Evolutionary conservation across 1,284 basidiomycete species (phyloP).

Genomic region (Somion occarium): DNA sequence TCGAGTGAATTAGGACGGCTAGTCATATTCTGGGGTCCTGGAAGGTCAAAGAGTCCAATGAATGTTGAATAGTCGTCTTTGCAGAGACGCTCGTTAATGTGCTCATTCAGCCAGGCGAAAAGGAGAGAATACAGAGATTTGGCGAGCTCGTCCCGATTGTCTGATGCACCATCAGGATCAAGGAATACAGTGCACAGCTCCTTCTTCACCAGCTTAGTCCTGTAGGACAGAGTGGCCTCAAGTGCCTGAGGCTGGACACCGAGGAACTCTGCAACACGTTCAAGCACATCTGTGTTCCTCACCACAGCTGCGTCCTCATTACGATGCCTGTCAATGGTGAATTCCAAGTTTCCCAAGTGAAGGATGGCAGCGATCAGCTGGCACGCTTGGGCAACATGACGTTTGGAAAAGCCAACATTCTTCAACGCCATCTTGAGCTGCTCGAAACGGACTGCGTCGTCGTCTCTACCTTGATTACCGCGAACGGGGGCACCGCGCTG

Average conservation of each 20-base stretch:
- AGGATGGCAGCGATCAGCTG: conserved; percentile 93
- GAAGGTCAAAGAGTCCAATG: conserved; percentile 93
- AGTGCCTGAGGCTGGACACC: conserved; percentile 76
- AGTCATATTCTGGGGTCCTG: conserved; percentile 88
- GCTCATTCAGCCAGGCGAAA: conserved; percentile 96
- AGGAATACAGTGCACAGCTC: conserved; percentile 96
- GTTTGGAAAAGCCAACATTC: conserved; percentile 87
- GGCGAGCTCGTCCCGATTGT: conserved; percentile 91
- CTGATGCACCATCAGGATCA: conserved; percentile 88
- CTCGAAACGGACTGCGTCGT: conserved; percentile 81
- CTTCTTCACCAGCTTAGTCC: conserved; percentile 88
- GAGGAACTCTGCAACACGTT: conserved; percentile 86
- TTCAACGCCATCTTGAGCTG: conserved; percentile 94
- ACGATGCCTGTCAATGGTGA: conserved; percentile 74
- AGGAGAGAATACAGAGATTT: conserved; percentile 91
- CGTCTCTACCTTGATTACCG: conserved; percentile 42
- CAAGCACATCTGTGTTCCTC: conserved; percentile 74
- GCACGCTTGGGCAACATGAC: conserved; percentile 91
- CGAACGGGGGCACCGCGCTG: conserved; percentile 42
- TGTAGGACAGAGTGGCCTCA: conserved; percentile 86
- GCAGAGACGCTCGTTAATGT: conserved; percentile 92
- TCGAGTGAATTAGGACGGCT: conserved; percentile 87
- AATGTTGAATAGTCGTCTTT: conserved; percentile 89
- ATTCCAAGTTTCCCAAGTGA: conserved; percentile 94
- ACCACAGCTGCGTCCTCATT: conserved; percentile 90